Conservation (phyloP, 441 rosid species). For the Croton setiger region DNA sequence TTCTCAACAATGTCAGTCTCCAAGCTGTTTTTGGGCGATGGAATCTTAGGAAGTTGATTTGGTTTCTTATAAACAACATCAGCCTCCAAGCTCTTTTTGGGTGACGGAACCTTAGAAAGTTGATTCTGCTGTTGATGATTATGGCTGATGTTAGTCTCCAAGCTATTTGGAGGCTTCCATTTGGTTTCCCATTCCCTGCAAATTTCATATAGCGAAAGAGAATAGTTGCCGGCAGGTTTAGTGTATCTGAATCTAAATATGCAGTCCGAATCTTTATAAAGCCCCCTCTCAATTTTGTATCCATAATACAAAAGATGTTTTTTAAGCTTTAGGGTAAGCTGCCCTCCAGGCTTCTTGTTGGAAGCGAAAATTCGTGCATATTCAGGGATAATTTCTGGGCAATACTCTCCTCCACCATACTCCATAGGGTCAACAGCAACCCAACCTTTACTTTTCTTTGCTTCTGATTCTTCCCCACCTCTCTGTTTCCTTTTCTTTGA, state of each 20-base stretch:
- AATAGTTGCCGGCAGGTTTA: slow-evolving; percentile 24
- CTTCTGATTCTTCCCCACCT: too few relatives aligned
- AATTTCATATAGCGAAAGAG: slow-evolving; percentile 27
- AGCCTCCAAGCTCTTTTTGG: too few relatives aligned
- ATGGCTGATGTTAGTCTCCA: too few relatives aligned
- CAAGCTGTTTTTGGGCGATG: too few relatives aligned
- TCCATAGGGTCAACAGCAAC: not conserved
- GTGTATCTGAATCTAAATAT: slow-evolving; percentile 23
- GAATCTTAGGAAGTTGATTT: not conserved
- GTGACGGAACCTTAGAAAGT: not conserved
- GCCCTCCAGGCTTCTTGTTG: slow-evolving; percentile 4
- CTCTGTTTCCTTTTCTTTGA: too few relatives aligned
- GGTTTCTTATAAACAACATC: too few relatives aligned
- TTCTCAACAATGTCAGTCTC: too few relatives aligned
- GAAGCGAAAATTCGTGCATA: not conserved
- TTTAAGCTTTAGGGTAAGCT: slow-evolving; percentile 13
- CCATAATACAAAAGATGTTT: slow-evolving; percentile 24
- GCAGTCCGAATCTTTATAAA: not conserved
- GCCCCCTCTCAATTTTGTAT: slow-evolving; percentile 28
- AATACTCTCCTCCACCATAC: slow-evolving; percentile 1
- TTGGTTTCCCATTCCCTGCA: not conserved
- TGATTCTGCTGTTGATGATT: not conserved
- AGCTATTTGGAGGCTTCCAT: too few relatives aligned
- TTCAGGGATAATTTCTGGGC: slow-evolving; percentile 3
- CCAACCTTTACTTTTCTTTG: slow-evolving; percentile 1